A percentile compares a stretch with the other conserved stretches of the same genome.
phyloP scores from a whole-genome alignment of 176 grass and related monocot genomes.

The Themeda triandra region DNA sequence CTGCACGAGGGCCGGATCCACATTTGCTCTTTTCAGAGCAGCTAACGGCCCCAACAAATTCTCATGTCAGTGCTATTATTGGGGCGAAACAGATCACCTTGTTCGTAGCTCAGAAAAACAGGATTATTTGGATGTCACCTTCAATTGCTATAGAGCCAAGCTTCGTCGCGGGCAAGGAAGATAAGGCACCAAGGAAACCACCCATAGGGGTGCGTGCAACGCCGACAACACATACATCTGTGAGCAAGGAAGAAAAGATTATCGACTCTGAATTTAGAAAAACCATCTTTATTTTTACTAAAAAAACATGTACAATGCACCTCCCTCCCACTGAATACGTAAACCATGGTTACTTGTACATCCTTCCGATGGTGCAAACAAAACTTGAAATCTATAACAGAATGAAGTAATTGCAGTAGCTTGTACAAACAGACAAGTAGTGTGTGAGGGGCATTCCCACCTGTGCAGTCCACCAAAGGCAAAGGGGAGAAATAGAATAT shows the following conservation, averaged over 20 bases:
- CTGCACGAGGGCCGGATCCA: constrained; percentile 78
- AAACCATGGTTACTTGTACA: background rate
- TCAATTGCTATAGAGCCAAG: constrained; percentile 75
- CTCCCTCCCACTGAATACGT: background rate
- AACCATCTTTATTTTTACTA: background rate
- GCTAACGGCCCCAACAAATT: constrained; percentile 24
- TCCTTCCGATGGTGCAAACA: background rate
- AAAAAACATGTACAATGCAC: background rate
- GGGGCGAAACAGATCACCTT: background rate
- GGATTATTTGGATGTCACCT: constrained; percentile 37
- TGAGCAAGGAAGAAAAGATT: constrained; percentile 11
- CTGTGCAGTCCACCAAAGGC: background rate
- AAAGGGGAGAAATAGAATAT: background rate
- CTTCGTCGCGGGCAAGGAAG: constrained; percentile 84
- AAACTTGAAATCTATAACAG: background rate
- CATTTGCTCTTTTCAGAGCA: constrained; percentile 72
- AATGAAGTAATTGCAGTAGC: background rate
- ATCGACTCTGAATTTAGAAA: background rate
- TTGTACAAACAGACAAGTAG: background rate
- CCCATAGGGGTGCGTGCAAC: constrained; percentile 89
- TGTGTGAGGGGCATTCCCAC: background rate
- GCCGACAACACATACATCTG: constrained; percentile 90
- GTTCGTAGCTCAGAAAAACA: background rate
- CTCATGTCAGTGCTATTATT: constrained; percentile 28
- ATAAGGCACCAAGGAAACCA: constrained; percentile 78